phyloP scores from a whole-genome alignment of 1,139 yeast species.

The Debaryomyces fabryi region DNA sequence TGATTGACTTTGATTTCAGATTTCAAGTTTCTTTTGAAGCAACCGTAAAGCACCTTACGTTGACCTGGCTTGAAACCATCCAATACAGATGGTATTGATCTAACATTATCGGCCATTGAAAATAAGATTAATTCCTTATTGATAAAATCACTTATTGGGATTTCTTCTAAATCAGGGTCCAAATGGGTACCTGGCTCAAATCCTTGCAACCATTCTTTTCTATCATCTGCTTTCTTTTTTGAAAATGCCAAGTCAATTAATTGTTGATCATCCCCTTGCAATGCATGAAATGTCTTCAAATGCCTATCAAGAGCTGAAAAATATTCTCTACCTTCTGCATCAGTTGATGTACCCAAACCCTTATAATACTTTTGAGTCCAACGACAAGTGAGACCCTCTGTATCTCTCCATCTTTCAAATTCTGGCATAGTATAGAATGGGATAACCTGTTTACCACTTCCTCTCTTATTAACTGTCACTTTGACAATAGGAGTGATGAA shows the following conservation, averaged over 20 bases:
- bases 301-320: constrained; percentile 86
- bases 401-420: constrained; percentile 90
- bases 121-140: constrained; percentile 93
- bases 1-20: constrained; percentile 89
- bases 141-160: constrained; percentile 92
- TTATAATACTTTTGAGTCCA: constrained; percentile 97
- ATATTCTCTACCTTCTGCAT: constrained; percentile 83
- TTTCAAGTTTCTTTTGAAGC: constrained; percentile 78
- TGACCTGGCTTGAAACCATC: constrained; percentile 99
- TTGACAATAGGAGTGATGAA: constrained; percentile 97
- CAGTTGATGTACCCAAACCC: constrained; percentile 95
- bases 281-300: constrained; percentile 79
- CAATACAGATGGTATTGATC: constrained; percentile 91
- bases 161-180: constrained; percentile 74
- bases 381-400: constrained; percentile 71
- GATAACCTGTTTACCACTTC: constrained; percentile 52
- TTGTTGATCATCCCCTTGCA: constrained; percentile 80
- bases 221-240: constrained; percentile 93
- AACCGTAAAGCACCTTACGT: constrained; percentile 87
- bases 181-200: constrained; percentile 90
- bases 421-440: constrained; percentile 96
- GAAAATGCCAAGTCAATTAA: constrained; percentile 92
- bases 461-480: constrained; percentile 75
- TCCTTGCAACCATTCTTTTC: constrained; percentile 95
- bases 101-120: constrained; percentile 94